Base-by-base conservation (phyloP, 495 filamentous ascomycete species). In the Chaetomium fimeti region DNA sequence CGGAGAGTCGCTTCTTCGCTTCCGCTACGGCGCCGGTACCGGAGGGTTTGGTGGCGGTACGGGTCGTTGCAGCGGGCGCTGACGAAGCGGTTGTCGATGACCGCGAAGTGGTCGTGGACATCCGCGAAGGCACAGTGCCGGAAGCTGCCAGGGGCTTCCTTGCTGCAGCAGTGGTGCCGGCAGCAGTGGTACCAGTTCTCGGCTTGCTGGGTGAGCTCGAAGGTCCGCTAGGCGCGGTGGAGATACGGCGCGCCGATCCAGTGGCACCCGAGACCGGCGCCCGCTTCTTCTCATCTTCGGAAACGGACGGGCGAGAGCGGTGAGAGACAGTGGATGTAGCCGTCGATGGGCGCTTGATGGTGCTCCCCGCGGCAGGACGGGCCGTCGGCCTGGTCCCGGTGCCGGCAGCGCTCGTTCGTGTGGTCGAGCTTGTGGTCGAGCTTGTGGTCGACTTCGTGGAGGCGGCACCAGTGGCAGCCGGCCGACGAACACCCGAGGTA, bases 201-300 rank as follows among this genome's bases (percentile, higher is more conserved):
- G 74, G 38, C 63, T 80, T 82, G 54, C 71, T 68, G 3, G 82
- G 81, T 57, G 80, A 80, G 29, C 45, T 61, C 24, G 74, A 69
- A 20, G 71, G 59, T 47, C 68, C 71, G 43, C 72, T 61, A 40
- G 71, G 68, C 0, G 70, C 73, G 7, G 69, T 72, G 12, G 78
- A 80, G 43, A 76, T 74, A 48, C 79, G 78, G 61, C 78, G 76
- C 15, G 78, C 69, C 12, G 78, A 64, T 27, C 72, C 74, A 7
- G 74, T 71, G 49, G 76, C 68, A n/a, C 71, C 74, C 5, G 73
- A 68, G 12, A 52, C n/a, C 1, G 66, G 29, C 0, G 66, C 29
- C 28, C 68, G 69, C 71, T 77, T 81, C 70, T 77, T 79, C 61
- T 82, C 80, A 54, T 82, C 79, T 54, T 82, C 80, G 27, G 79